These are phyloP conservation scores for Ogataea nitratoaversa DNA, from an alignment of 805 yeast species.

Conservation along the genomic window DNA sequence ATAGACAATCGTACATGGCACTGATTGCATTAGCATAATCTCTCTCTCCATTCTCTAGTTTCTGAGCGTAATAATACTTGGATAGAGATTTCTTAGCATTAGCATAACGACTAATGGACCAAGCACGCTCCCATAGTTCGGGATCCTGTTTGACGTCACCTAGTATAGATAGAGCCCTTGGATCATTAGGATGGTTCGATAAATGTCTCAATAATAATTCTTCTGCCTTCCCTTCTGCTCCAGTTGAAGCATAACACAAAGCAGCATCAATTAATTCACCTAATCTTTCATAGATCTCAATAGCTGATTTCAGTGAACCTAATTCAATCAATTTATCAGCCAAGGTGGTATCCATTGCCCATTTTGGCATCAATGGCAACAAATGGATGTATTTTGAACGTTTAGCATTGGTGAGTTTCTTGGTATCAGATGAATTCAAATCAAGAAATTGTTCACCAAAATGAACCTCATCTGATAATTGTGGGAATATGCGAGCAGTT, in stretches of 20 bases:
- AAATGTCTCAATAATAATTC: constrained; percentile 53
- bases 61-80: constrained; percentile 48
- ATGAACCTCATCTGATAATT: constrained; percentile 26
- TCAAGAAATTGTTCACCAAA: constrained; percentile 20
- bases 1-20: constrained; percentile 72
- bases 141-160: constrained; percentile 87
- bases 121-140: constrained; percentile 71
- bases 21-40: constrained; percentile 51
- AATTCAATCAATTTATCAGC: constrained; percentile 85
- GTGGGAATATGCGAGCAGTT: constrained; percentile 49
- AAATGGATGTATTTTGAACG: constrained; percentile 70
- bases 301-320: constrained; percentile 82
- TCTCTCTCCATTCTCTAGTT: constrained; percentile 19
- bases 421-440: constrained; percentile 20
- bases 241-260: constrained; percentile 82
- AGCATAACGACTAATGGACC: constrained; percentile 80
- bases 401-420: constrained; percentile 38
- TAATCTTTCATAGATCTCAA: constrained; percentile 81
- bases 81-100: constrained; percentile 85
- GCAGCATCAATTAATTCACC: constrained; percentile 80
- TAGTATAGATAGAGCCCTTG: constrained; percentile 74
- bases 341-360: constrained; percentile 76
- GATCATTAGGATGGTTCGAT: constrained; percentile 60
- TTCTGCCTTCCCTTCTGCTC: constrained; percentile 65
- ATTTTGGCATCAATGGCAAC: constrained; percentile 73